These are phyloP conservation scores for Verticillium klebahnii DNA, from an alignment of 2,329 filamentous ascomycete genomes.

Conservation along the genomic window DNA sequence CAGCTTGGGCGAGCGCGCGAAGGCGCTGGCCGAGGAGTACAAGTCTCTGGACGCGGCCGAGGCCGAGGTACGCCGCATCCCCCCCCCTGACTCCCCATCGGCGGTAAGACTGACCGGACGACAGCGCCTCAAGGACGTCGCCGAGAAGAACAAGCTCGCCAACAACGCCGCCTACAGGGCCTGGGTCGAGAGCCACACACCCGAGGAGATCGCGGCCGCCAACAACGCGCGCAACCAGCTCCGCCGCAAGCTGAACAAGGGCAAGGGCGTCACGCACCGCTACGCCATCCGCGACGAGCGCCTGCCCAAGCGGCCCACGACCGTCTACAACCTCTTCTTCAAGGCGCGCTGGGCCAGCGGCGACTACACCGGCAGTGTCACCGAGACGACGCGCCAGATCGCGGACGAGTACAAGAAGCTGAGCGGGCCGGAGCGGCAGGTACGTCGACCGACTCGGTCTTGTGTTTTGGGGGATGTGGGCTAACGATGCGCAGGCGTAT, in stretches of 20 bases:
- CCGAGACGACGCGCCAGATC: conserved; percentile 19
- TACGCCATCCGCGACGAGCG: conserved; percentile 40
- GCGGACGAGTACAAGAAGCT: conserved; percentile 38
- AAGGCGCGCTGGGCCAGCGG: conserved; percentile 30
- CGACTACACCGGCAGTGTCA: conserved; percentile 11
- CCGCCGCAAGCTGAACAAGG: conserved; percentile 24
- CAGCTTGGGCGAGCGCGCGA: conserved; percentile 17
- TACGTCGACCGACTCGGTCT: conserved; percentile 8
- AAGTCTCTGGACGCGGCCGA: conserved; percentile 35
- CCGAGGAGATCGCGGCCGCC: conserved; percentile 35
- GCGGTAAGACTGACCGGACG: background rate
- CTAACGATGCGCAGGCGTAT: conserved; percentile 24
- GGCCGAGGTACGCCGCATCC: conserved; percentile 32
- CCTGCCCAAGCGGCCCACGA: conserved; percentile 32
- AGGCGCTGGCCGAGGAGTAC: conserved; percentile 25
- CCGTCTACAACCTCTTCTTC: conserved; percentile 30
- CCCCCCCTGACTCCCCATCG: background rate
- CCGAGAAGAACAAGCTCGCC: conserved; percentile 31
- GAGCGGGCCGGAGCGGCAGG: conserved; percentile 34
- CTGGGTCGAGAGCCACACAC: conserved; percentile 43
- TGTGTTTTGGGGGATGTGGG: background rate
- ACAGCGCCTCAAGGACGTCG: conserved; percentile 30
- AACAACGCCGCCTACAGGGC: conserved; percentile 36
- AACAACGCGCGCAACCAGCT: conserved; percentile 43
- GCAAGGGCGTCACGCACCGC: background rate